Evolutionary conservation across 1,139 yeast genomes (phyloP), one percentile per base, ranked within the genome.

Genomic region (Nadsonia commutata): DNA sequence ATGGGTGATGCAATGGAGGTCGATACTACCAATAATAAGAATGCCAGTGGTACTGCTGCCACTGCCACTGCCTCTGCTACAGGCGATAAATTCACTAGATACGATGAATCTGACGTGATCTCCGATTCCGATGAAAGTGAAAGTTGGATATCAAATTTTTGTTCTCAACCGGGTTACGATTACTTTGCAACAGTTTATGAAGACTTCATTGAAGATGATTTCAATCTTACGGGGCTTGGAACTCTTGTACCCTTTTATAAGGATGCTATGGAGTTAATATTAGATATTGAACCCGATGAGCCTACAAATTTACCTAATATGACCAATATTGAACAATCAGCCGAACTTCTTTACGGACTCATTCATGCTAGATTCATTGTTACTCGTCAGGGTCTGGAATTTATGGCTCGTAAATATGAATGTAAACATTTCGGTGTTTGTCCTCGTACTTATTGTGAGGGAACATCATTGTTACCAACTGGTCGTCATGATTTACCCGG

Each of bases 321-420:
- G 55, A 82, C 90, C 7, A 60, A 85, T 45, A 72, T 90, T 40
- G 90, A 88, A 45, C 94, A 83, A 59, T 77, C 90, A 11, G 97
- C 98, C 1, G 96, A 86, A 62, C 71, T 85, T 47, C 68, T 93
- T 42, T 90, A 88, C 59, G 98, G 98, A 1, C 68, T 90, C 49
- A 88, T 93, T 44, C 99, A 90, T 61, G 95, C 96, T 6, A 68
- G 99, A 47, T 90, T 74, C 62, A 84, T 93, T 48, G 70, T 86
- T 39, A 80, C 95, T 6, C 83, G 90, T 53, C 90, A 80, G 39
- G 99, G 99, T 0, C 68, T 90, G 47, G 83, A 88, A 47, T 77
- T 83, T 36, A 88, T 90, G 97, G 95, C 94, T n/a, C 84, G 84
- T 50, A 90, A 90, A 59, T 90, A 82, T 61, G 95, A 86, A 55